Evolutionary conservation across 2,329 filamentous ascomycete species (phyloP).

Genomic region (Ceratocystiopsis brevicomis): DNA sequence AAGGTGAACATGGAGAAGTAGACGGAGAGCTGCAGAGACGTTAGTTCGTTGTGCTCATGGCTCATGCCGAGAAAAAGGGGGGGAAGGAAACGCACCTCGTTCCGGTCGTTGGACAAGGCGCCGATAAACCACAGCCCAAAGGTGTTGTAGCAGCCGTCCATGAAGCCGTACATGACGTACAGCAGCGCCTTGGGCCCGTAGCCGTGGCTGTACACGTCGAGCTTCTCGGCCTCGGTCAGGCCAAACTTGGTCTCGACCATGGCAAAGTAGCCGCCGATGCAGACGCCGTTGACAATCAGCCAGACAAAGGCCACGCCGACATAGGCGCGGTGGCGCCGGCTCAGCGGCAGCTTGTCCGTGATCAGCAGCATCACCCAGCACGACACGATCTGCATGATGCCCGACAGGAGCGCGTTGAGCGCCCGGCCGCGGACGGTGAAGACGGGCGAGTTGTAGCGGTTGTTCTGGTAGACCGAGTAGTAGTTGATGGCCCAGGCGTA

Average conservation of each 20-base stretch:
- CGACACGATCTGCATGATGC: background rate
- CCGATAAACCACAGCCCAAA: background rate
- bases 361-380: background rate
- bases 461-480: background rate
- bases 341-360: background rate
- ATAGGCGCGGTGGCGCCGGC: background rate
- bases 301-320: background rate
- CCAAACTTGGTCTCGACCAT: constrained; percentile 1
- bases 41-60: too few relatives aligned
- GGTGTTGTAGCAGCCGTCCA: background rate
- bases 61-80: background rate
- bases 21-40: background rate
- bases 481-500: background rate
- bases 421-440: background rate
- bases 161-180: constrained; percentile 1
- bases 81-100: background rate
- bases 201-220: background rate
- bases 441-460: background rate
- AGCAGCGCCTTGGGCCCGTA: background rate
- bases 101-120: background rate
- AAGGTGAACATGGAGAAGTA: constrained; percentile 1
- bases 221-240: background rate
- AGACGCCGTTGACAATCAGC: background rate
- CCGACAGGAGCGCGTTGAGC: background rate
- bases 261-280: constrained; percentile 1